Evolutionary conservation across 768 basidiomycete genomes (phyloP).

Genomic region (Hericium alpestre): DNA sequence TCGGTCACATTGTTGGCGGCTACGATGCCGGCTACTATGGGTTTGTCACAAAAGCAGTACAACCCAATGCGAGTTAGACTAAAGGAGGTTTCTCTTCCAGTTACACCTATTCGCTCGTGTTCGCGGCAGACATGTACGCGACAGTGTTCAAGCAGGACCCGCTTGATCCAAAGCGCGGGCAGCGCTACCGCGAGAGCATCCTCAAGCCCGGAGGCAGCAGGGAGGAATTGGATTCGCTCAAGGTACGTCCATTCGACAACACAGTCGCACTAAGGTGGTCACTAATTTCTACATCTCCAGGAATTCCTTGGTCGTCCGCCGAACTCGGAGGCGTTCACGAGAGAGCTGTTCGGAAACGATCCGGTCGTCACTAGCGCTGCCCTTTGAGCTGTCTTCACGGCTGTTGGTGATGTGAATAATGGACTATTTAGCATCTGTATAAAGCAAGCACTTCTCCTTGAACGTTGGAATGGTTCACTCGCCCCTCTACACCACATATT

Average conservation of each 20-base stretch:
- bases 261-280: neutral
- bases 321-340: constrained; percentile 12
- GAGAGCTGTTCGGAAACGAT: constrained; percentile 9
- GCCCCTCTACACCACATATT: no score
- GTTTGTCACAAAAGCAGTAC: constrained; percentile 22
- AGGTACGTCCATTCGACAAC: constrained; percentile 29
- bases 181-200: constrained; percentile 66
- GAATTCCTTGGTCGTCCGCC: constrained; percentile 12
- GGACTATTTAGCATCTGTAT: neutral
- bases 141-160: constrained; percentile 79
- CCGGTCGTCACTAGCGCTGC: neutral
- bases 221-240: constrained; percentile 71
- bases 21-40: constrained; percentile 68
- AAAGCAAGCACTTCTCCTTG: neutral
- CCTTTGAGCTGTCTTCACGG: neutral
- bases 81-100: constrained; percentile 15
- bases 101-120: constrained; percentile 61
- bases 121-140: constrained; percentile 49
- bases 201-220: constrained; percentile 64
- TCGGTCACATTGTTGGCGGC: constrained; percentile 69
- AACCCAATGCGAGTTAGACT: neutral
- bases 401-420: neutral
- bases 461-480: no score
- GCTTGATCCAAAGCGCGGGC: constrained; percentile 55
- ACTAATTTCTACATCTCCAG: neutral